Evolutionary conservation across 305 asterid species (phyloP), one percentile per base, ranked within the genome.

Genomic region (Fraxinus velutina): DNA sequence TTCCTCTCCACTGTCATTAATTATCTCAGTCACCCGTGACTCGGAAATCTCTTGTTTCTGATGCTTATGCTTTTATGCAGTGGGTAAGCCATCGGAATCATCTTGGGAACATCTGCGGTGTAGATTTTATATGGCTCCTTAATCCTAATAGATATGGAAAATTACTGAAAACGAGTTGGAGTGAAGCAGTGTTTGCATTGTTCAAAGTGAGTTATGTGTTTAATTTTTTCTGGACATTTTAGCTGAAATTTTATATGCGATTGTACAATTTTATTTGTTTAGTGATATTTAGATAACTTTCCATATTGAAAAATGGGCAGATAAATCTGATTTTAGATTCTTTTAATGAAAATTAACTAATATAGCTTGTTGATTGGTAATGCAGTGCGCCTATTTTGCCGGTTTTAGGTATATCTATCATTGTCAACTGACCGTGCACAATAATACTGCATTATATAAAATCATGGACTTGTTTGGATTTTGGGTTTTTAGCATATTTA

Each of bases 111-210:
- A 90, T 93, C 55, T 91, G 97, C 44, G 96, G 93, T 33, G 97
- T 92, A 36, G 95, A 92, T 88, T 92, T 92, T 75, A 92, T 91
- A 83, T 92, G 97, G 96, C 97, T 93, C 86, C 93, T 93, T 62
- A 91, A 93, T 80, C 97, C 95, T 24, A 88, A 90, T 52, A 75
- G 87, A 76, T 87, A 88, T 71, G 72, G 90, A 81, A 91, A 90
- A 81, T 82, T 90, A 78, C 92, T 92, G 2, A 89, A 88, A 87
- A 86, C 89, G 42, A 89, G 92, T 85, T 87, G 88, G 90, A 85
- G 86, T 75, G 86, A 88, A 85, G 99, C 97, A 0, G 90, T 96
- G 32, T 92, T 96, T 84, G 96, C 97, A 60, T 94, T 96, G 97
- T 92, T 96, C 83, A 96, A 91, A 97, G 99, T 96, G 83, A 78